Conservation (phyloP, 2,329 filamentous ascomycete genomes). For the Apiospora koreana region DNA sequence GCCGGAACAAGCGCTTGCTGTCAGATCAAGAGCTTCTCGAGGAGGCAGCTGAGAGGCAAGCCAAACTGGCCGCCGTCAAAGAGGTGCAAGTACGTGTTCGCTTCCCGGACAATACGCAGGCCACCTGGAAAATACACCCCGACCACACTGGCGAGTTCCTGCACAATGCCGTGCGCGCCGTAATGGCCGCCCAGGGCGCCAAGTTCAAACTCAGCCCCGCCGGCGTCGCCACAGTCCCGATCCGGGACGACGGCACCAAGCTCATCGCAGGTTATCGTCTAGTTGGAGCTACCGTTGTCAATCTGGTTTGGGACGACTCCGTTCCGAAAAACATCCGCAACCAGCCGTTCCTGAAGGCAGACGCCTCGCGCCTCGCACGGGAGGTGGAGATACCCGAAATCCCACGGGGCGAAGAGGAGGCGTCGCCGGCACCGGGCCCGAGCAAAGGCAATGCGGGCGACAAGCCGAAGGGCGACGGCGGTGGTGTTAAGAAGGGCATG, state of each 20-base stretch:
- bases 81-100: slow-evolving; percentile 77
- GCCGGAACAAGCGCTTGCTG: slow-evolving; percentile 74
- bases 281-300: slow-evolving; percentile 70
- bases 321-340: slow-evolving; percentile 59
- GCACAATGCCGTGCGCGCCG: slow-evolving; percentile 71
- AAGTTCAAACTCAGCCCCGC: slow-evolving; percentile 73
- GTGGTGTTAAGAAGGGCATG: slow-evolving; percentile 21
- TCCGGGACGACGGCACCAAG: slow-evolving; percentile 51
- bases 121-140: slow-evolving; percentile 70
- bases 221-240: slow-evolving; percentile 45
- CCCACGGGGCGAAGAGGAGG: slow-evolving; percentile 38
- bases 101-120: slow-evolving; percentile 82
- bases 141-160: slow-evolving; percentile 70
- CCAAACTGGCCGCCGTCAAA: slow-evolving; percentile 65
- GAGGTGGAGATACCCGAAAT: slow-evolving; percentile 66
- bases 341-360: slow-evolving; percentile 58
- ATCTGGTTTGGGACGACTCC: slow-evolving; percentile 70
- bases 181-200: slow-evolving; percentile 66
- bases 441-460: slow-evolving; percentile 23
- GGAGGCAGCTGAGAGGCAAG: slow-evolving; percentile 64
- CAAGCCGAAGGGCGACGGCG: slow-evolving; percentile 34
- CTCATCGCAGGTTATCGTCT: slow-evolving; percentile 77
- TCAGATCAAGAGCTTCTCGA: slow-evolving; percentile 82
- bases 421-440: slow-evolving; percentile 37
- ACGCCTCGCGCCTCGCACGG: slow-evolving; percentile 62